A percentile compares a stretch with the other conserved stretches of the same genome.
Conservation (phyloP, 2,329 filamentous ascomycete species). For the Fusarium citri region DNA sequence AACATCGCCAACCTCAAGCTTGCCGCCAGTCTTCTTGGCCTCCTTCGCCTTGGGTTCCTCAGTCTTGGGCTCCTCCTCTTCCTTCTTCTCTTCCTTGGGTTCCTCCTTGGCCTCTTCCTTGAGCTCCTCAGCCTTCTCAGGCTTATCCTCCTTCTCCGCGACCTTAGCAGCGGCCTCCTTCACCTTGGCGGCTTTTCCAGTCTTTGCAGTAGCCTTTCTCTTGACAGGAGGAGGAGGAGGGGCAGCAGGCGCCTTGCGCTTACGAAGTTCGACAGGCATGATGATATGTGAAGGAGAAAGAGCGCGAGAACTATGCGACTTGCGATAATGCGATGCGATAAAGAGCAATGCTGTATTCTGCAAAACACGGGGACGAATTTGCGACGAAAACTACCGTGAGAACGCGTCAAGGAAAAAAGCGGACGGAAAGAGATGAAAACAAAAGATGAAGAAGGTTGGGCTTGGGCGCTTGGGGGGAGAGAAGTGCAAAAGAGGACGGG, state of each 20-base stretch:
- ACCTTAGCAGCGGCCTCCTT: conserved; percentile 49
- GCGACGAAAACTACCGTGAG: conserved; percentile 11
- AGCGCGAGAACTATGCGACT: conserved; percentile 15
- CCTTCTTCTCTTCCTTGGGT: conserved; percentile 26
- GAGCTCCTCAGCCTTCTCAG: conserved; percentile 52
- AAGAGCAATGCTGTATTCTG: conserved; percentile 23
- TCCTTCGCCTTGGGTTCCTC: conserved; percentile 53
- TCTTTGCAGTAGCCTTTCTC: conserved; percentile 52
- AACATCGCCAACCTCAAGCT: conserved; percentile 65
- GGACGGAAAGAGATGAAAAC: conserved; percentile 30
- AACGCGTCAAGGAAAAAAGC: conserved; percentile 24
- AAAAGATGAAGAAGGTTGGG: conserved; percentile 42
- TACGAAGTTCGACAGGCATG: conserved; percentile 70
- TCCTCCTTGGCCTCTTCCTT: conserved; percentile 41
- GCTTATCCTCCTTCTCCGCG: conserved; percentile 48
- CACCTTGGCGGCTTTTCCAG: conserved; percentile 36
- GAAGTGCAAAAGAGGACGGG: conserved; percentile 2
- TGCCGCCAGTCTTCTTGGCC: conserved; percentile 43
- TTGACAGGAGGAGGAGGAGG: conserved; percentile 54
- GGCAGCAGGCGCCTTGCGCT: conserved; percentile 68
- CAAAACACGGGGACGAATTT: conserved; percentile 21
- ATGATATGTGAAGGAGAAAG: conserved; percentile 16
- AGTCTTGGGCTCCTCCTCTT: conserved; percentile 35
- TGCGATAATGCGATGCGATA: conserved; percentile 26
- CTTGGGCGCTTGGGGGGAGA: conserved; percentile 40